These are phyloP conservation scores for Saccharomyces hybrid DNA, from an alignment of 1,139 yeast genomes.

Conservation along the genomic window DNA sequence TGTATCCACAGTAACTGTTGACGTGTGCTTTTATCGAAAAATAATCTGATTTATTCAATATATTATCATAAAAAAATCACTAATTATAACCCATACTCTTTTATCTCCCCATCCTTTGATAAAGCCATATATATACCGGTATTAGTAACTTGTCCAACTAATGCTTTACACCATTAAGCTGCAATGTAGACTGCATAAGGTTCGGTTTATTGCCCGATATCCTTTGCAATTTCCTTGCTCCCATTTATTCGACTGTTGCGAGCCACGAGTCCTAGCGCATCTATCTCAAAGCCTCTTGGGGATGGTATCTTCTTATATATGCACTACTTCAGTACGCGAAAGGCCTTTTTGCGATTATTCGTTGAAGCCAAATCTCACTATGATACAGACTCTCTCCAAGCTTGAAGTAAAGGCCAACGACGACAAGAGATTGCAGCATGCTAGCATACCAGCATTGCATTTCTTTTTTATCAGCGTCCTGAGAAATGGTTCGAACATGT, in stretches of 20 bases:
- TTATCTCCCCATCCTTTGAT: background rate
- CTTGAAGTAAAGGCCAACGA: background rate
- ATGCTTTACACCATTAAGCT: constrained; percentile 23
- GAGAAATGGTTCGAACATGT: background rate
- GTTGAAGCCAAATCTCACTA: background rate
- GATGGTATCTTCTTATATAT: background rate
- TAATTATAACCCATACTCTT: constrained; percentile 1
- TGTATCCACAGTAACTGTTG: background rate
- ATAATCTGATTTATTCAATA: constrained; percentile 5
- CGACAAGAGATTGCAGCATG: background rate
- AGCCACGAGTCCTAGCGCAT: background rate
- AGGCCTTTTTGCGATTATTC: background rate
- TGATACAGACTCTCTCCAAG: background rate
- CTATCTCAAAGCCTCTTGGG: background rate
- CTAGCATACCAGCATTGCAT: background rate
- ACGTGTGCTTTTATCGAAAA: constrained; percentile 25
- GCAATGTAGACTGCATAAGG: background rate
- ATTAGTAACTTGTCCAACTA: constrained; percentile 27
- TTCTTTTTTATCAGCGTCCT: background rate
- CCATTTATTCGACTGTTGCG: background rate
- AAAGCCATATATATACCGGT: constrained; percentile 26
- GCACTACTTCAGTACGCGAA: background rate
- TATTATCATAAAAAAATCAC: background rate
- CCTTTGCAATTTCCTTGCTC: background rate
- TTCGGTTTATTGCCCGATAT: background rate